Percentiles rank a stretch among this genome's conserved stretches.
phyloP scores from a whole-genome alignment of 345 rosid species.

The Euphorbia tirucalli region DNA sequence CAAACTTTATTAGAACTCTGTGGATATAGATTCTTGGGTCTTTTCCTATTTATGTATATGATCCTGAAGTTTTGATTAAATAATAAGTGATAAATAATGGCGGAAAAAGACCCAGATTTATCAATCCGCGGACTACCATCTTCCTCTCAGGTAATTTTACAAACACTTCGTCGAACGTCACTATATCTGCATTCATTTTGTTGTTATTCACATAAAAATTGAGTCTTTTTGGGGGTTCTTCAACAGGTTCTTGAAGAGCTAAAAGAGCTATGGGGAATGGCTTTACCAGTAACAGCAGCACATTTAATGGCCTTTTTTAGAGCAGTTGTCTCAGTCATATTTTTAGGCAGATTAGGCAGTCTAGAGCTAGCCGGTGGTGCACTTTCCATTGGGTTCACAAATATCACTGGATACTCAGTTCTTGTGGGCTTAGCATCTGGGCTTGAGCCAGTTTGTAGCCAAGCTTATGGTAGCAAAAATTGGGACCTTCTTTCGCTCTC shows the following conservation, averaged over 20 bases:
- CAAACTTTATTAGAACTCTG: not conserved
- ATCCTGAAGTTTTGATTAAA: too few relatives aligned
- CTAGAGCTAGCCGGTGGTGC: slow-evolving; percentile 96
- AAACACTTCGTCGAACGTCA: not conserved
- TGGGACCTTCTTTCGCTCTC: slow-evolving; percentile 88
- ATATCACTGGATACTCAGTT: slow-evolving; percentile 97
- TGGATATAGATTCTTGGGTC: too few relatives aligned
- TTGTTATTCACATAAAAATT: slow-evolving; percentile 3
- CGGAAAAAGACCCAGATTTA: slow-evolving; percentile 45
- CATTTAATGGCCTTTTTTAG: slow-evolving; percentile 79
- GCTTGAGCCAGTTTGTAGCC: slow-evolving; percentile 95
- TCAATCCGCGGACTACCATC: slow-evolving; percentile 47
- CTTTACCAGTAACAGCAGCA: slow-evolving; percentile 80
- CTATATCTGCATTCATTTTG: not conserved
- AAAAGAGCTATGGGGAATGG: slow-evolving; percentile 86
- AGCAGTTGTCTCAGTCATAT: slow-evolving; percentile 78
- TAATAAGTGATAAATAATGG: slow-evolving; percentile 37
- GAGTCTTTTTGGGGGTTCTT: slow-evolving; percentile 1
- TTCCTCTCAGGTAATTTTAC: slow-evolving; percentile 44
- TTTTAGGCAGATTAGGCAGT: slow-evolving; percentile 88
- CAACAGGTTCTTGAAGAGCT: slow-evolving; percentile 73
- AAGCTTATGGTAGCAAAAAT: slow-evolving; percentile 87
- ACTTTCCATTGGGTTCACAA: slow-evolving; percentile 91
- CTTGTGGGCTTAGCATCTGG: slow-evolving; percentile 91
- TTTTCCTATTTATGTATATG: too few relatives aligned